phyloP scores from a whole-genome alignment of 2,329 filamentous ascomycete species.

The Fusarium ambrosium region DNA sequence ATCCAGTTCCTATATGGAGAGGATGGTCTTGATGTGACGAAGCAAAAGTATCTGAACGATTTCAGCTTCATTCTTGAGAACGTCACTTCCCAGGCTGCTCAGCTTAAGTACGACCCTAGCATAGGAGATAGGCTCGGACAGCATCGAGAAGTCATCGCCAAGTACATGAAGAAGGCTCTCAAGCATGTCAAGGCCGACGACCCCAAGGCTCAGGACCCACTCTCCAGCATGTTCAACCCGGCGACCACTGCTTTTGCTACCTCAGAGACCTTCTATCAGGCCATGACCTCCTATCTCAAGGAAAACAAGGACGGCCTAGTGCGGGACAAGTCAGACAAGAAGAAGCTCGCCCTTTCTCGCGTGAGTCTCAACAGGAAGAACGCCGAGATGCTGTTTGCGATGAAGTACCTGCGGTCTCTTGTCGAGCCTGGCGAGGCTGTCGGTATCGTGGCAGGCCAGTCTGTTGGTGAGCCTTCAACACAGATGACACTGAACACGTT shows the following conservation, averaged over 20 bases:
- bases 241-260: conserved; percentile 85
- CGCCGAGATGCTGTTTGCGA: conserved; percentile 86
- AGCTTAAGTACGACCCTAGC: conserved; percentile 75
- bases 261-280: conserved; percentile 86
- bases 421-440: conserved; percentile 97
- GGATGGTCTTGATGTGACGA: conserved; percentile 93
- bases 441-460: conserved; percentile 96
- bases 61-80: conserved; percentile 94
- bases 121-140: conserved; percentile 61
- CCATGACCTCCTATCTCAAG: conserved; percentile 82
- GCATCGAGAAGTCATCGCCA: conserved; percentile 73
- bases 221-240: conserved; percentile 79
- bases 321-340: conserved; percentile 57
- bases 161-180: conserved; percentile 84
- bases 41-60: conserved; percentile 90
- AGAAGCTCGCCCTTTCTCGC: conserved; percentile 43
- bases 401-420: conserved; percentile 92
- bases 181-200: conserved; percentile 75
- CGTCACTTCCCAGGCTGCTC: conserved; percentile 81
- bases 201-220: conserved; percentile 78
- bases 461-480: conserved; percentile 95
- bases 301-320: conserved; percentile 76
- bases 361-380: conserved; percentile 74
- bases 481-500: conserved; percentile 99
- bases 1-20: conserved; percentile 98